Evolutionary conservation across 345 rosid species (phyloP).

Genomic region (Salix brachista): DNA sequence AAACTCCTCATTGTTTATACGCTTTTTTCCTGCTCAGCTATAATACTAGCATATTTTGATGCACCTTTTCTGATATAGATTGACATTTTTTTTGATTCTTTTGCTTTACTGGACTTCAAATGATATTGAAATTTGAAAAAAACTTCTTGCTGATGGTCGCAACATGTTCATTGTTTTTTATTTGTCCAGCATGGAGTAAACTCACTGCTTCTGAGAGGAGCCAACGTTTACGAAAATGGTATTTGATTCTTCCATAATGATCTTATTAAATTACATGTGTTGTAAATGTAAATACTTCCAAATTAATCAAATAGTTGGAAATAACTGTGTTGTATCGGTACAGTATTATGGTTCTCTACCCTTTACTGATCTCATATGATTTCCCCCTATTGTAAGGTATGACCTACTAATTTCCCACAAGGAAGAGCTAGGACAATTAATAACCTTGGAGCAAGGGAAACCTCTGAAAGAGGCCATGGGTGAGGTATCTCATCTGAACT

Average conservation of each 20-base stretch:
- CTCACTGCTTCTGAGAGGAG: slow-evolving; percentile 81
- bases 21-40: too few relatives aligned
- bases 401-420: slow-evolving; percentile 73
- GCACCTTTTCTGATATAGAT: too few relatives aligned
- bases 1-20: too few relatives aligned
- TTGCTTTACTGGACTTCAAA: background rate
- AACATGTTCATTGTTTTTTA: slow-evolving; percentile 4
- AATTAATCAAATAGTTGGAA: background rate
- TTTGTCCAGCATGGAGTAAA: slow-evolving; percentile 80
- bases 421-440: slow-evolving; percentile 91
- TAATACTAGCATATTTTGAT: too few relatives aligned
- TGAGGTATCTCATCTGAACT: slow-evolving; percentile 53
- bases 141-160: background rate
- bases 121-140: background rate
- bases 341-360: background rate
- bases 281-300: background rate
- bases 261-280: background rate
- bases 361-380: background rate
- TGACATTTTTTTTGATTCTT: background rate
- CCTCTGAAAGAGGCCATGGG: slow-evolving; percentile 90
- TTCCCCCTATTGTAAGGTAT: slow-evolving; percentile 50
- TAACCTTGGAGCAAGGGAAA: slow-evolving; percentile 95
- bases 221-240: slow-evolving; percentile 74
- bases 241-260: background rate
- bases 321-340: background rate